Conservation (phyloP, 805 yeast genomes). For the Ogataea populi-albae region DNA sequence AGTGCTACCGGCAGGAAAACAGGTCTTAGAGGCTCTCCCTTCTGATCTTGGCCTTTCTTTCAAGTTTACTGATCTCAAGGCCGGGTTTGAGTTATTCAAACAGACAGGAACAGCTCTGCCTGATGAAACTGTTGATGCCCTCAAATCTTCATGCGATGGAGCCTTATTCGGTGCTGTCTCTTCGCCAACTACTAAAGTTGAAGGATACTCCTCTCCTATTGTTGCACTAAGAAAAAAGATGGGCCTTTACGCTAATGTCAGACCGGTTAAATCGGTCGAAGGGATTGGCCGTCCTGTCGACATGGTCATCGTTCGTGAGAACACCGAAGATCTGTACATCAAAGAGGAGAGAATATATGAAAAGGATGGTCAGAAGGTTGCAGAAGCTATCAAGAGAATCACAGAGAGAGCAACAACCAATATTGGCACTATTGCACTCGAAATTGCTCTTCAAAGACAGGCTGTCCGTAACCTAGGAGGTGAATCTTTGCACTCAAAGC, state of each 20-base stretch:
- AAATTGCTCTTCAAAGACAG: conserved; percentile 90
- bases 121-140: conserved; percentile 77
- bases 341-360: conserved; percentile 83
- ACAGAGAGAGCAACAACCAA: conserved; percentile 80
- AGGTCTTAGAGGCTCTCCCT: conserved; percentile 79
- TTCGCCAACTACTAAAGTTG: conserved; percentile 91
- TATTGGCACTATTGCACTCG: conserved; percentile 88
- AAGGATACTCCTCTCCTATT: conserved; percentile 96
- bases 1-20: conserved; percentile 95
- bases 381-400: conserved; percentile 97
- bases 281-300: conserved; percentile 89
- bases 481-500: conserved; percentile 48
- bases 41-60: conserved; percentile 73
- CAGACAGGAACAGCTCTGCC: conserved; percentile 96
- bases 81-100: conserved; percentile 93
- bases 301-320: conserved; percentile 97
- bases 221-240: conserved; percentile 96
- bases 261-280: conserved; percentile 93
- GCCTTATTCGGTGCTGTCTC: conserved; percentile 97
- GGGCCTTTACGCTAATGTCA: conserved; percentile 93
- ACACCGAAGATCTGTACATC: conserved; percentile 95
- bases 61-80: conserved; percentile 83
- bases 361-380: conserved; percentile 82
- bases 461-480: conserved; percentile 64
- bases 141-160: conserved; percentile 86